Base-by-base conservation (phyloP, 768 basidiomycete genomes). In the Suillus placidus region DNA sequence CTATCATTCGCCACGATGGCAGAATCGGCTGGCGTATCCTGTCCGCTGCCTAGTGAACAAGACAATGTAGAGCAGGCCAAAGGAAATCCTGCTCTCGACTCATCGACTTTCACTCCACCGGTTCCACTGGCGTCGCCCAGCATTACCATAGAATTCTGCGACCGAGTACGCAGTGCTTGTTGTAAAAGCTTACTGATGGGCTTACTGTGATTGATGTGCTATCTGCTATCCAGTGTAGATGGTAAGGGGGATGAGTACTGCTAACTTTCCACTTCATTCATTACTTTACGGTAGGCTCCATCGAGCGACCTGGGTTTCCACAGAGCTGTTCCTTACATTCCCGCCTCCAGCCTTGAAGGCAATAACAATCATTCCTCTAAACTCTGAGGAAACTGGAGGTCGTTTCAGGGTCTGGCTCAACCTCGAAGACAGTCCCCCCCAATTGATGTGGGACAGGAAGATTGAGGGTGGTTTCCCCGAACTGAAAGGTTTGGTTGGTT, bases 391-490 rank as follows among this genome's bases (percentile, higher is more conserved):
- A 64, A 92, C 95, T 18, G 90, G 88, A 30, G 96, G 96, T 49
- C 84, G 95, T 52, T 98, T 98, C 77, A 87, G 96, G 23, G 88
- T 97, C 30, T 98, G 96, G 96, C 77, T 97, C 42, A 84, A 80
- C 26, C 70, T 77, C 4, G 75, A 77, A 20, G 70, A 75, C 47
- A 69, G 40, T 49, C 13, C 71, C 20, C 81, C 87, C 35, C 67
- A 77, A 55, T 76, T 95, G 65, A 73, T 94, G 18, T 97, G 96
- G 95, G 95, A 97, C 76, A 82, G 96, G 67, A 98, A 98, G 73
- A 79, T 87, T 30, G 92, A 96, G 74, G 93, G 93, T 47, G 92
- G 93, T 2, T 98, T 98, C 72, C 96, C 96, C 0, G 96, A 97
- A 78, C 80, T 95, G 67, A 96, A 94, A 77, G 81, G 85, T 30